Evolutionary conservation across 1,139 yeast species (phyloP).

Genomic region (Magnusiomyces starmeri): DNA sequence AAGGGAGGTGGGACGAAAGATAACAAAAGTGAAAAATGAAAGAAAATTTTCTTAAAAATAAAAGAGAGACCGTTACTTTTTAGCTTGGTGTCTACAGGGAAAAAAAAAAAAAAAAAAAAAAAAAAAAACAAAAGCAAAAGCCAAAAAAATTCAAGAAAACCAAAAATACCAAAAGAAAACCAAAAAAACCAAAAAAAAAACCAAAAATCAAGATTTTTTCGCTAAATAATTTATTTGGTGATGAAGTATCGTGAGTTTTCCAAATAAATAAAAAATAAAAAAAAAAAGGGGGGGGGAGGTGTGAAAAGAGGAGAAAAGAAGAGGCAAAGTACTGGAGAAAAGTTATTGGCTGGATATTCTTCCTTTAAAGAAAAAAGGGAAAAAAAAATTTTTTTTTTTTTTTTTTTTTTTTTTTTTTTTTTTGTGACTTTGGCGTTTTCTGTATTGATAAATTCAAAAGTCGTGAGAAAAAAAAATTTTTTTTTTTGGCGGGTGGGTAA

Average conservation of each 20-base stretch:
- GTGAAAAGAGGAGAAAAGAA: not conserved
- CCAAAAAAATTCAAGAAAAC: too few relatives aligned
- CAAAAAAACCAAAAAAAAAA: not conserved
- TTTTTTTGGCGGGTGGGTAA: too few relatives aligned
- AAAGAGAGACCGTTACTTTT: not conserved
- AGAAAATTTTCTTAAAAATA: not conserved
- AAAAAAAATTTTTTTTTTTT: not conserved
- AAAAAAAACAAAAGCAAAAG: too few relatives aligned
- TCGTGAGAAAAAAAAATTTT: too few relatives aligned
- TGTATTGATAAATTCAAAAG: too few relatives aligned
- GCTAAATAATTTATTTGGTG: not conserved
- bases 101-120: not conserved
- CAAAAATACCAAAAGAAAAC: conserved; percentile 1
- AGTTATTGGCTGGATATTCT: conserved; percentile 1
- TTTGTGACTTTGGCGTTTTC: too few relatives aligned
- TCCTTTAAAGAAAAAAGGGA: too few relatives aligned
- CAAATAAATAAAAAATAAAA: not conserved
- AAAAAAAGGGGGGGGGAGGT: not conserved
- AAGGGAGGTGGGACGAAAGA: not conserved
- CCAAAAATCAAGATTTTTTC: not conserved
- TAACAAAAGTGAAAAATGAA: not conserved
- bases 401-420: too few relatives aligned
- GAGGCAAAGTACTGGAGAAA: not conserved
- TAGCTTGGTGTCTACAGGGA: not conserved
- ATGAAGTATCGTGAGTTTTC: not conserved